A percentile compares a stretch with the other conserved stretches of the same genome.
phyloP scores from a whole-genome alignment of 441 rosid species.

The Pelargonium fulgidum region DNA sequence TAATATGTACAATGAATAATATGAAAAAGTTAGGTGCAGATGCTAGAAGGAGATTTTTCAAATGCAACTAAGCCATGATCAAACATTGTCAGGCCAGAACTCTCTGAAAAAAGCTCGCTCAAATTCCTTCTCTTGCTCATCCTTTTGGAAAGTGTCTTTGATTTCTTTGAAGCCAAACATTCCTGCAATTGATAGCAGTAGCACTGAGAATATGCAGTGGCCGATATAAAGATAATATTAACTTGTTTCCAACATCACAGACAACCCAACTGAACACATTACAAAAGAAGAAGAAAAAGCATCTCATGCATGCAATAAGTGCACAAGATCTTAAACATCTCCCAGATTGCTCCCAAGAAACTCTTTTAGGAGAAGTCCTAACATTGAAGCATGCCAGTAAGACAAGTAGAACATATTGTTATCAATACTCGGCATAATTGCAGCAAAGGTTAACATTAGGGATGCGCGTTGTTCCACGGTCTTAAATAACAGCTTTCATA shows the following conservation, averaged over 20 bases:
- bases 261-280: no score
- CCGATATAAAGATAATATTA: neutral
- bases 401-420: neutral
- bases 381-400: neutral
- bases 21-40: neutral
- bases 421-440: neutral
- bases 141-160: conserved; percentile 56
- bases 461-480: neutral
- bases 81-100: conserved; percentile 95
- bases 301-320: neutral
- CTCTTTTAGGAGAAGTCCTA: neutral
- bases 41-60: no score
- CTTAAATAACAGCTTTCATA: neutral
- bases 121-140: conserved; percentile 67
- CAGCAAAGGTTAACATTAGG: neutral
- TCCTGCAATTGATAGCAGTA: conserved; percentile 35
- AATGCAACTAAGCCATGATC: conserved; percentile 15
- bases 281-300: no score
- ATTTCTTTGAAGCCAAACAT: conserved; percentile 29
- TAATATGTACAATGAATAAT: neutral
- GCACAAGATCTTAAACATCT: neutral
- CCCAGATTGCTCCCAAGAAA: neutral
- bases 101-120: conserved; percentile 72
- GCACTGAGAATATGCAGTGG: conserved; percentile 7
- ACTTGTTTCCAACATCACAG: neutral